phyloP scores from a whole-genome alignment of 257 asterid species.

The Lavandula angustifolia region DNA sequence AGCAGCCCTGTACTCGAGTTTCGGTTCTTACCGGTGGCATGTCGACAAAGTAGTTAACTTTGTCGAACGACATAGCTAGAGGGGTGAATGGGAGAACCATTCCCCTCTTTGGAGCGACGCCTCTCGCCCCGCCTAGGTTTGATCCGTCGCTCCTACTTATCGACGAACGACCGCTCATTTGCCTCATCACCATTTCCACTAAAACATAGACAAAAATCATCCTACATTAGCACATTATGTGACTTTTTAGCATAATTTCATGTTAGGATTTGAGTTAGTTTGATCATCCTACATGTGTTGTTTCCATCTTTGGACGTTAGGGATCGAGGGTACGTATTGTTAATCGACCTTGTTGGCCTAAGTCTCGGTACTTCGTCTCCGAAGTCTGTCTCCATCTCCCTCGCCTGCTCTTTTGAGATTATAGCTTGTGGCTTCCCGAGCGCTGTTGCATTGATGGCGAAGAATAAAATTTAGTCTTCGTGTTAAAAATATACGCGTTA shows the following conservation, averaged over 20 bases:
- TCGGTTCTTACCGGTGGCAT: constrained; percentile 62
- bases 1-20: not conserved
- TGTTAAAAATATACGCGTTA: not conserved
- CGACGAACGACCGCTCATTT: constrained; percentile 54
- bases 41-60: constrained; percentile 66
- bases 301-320: constrained; percentile 55
- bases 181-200: constrained; percentile 72
- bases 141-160: constrained; percentile 36
- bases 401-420: constrained; percentile 80
- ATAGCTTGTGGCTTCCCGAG: constrained; percentile 82
- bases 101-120: constrained; percentile 61
- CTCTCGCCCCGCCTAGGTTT: constrained; percentile 37
- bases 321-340: constrained; percentile 45
- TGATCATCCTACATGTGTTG: constrained; percentile 49
- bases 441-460: constrained; percentile 42
- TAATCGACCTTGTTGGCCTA: constrained; percentile 47
- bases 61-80: constrained; percentile 66
- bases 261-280: not conserved
- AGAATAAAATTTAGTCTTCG: not conserved
- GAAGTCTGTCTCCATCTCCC: constrained; percentile 54
- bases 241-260: not conserved
- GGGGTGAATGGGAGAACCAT: constrained; percentile 82
- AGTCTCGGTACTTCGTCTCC: constrained; percentile 56
- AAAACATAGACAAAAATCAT: not conserved
- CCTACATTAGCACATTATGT: constrained; percentile 11